Conservation (phyloP, 83 land plant genomes). For the Isoetes engelmannii region DNA sequence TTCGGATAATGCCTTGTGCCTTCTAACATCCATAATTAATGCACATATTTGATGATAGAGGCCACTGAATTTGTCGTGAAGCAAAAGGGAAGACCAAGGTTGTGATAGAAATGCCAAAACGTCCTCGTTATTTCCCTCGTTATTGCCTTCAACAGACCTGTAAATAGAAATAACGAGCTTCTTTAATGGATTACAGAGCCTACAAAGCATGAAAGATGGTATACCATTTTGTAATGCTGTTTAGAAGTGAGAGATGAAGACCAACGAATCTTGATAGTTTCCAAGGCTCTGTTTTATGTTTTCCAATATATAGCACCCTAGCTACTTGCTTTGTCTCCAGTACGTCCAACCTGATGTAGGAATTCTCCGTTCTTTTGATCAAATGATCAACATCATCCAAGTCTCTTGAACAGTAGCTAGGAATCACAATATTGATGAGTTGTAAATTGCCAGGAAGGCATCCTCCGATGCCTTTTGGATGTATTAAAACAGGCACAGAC, state of each 20-base stretch:
- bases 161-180: no score
- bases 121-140: background rate
- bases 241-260: constrained; percentile 13
- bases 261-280: constrained; percentile 11
- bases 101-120: constrained; percentile 7
- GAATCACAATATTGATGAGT: constrained; percentile 1
- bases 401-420: background rate
- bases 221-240: constrained; percentile 14
- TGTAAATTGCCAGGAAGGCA: constrained; percentile 16
- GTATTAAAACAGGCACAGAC: constrained; percentile 7
- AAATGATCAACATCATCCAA: background rate
- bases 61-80: constrained; percentile 14
- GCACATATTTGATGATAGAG: constrained; percentile 6
- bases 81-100: constrained; percentile 16
- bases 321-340: constrained; percentile 14
- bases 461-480: constrained; percentile 18
- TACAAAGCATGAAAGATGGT: background rate
- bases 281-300: constrained; percentile 3
- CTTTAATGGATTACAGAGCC: background rate
- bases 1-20: no score
- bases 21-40: no score
- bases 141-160: background rate
- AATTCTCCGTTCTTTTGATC: background rate
- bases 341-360: constrained; percentile 10
- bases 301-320: constrained; percentile 8